A percentile compares a stretch with the other conserved stretches of the same genome.
phyloP scores from a whole-genome alignment of 2,329 filamentous ascomycete genomes.

The Colletotrichum nymphaeae region DNA sequence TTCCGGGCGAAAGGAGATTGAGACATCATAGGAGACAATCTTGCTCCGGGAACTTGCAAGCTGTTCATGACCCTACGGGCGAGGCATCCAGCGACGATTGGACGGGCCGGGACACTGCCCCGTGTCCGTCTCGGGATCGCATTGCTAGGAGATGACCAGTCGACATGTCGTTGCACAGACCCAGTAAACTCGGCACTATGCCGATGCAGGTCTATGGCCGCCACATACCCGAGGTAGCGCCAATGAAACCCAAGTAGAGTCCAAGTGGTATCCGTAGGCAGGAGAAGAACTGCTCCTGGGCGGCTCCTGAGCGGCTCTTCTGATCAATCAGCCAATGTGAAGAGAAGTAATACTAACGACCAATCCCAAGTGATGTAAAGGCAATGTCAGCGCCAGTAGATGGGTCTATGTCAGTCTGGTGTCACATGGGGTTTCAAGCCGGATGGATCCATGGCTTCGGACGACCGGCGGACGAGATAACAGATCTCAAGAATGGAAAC shows the following conservation, averaged over 20 bases:
- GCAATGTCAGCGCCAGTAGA: not conserved
- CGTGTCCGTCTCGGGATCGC: not conserved
- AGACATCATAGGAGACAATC: not conserved
- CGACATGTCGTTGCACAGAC: conserved; percentile 21
- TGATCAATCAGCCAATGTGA: not conserved
- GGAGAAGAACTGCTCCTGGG: not conserved
- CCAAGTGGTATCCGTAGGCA: not conserved
- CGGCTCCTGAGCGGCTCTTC: no score
- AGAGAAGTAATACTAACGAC: not conserved
- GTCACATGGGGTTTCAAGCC: conserved; percentile 13
- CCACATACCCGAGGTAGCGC: not conserved
- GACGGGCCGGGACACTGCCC: not conserved
- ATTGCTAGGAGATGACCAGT: not conserved
- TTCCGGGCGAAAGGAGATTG: not conserved
- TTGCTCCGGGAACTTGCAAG: not conserved
- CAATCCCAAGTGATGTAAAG: not conserved
- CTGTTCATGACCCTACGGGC: not conserved
- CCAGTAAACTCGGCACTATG: conserved; percentile 12
- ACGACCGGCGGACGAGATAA: not conserved
- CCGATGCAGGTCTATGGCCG: conserved; percentile 7
- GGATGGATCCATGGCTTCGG: not conserved
- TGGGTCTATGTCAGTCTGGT: not conserved
- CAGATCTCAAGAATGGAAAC: not conserved
- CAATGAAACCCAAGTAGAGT: conserved; percentile 2
- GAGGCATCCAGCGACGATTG: not conserved